Evolutionary conservation across 805 yeast genomes (phyloP).

Genomic region (Wickerhamiella shivajii): DNA sequence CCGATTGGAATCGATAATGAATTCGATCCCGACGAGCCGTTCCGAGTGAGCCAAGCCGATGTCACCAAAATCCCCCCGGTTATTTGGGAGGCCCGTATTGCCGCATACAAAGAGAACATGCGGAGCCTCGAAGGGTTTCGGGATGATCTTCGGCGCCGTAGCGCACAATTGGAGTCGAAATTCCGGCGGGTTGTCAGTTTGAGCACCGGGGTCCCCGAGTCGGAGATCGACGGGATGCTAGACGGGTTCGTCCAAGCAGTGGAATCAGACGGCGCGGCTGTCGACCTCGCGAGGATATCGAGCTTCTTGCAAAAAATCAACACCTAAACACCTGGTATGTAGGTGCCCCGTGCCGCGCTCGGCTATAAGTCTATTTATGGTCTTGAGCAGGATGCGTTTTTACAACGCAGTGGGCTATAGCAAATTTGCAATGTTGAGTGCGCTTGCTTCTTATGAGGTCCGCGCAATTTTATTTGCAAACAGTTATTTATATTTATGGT

Average conservation of each 20-base stretch:
- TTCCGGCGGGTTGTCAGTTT: slow-evolving; percentile 78
- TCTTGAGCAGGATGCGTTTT: slow-evolving; percentile 19
- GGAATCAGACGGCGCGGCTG: slow-evolving; percentile 65
- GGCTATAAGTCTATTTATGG: slow-evolving; percentile 11
- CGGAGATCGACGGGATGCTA: slow-evolving; percentile 63
- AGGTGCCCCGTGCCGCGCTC: slow-evolving; percentile 20
- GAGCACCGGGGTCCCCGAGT: slow-evolving; percentile 77
- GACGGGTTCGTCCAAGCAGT: slow-evolving; percentile 84
- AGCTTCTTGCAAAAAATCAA: slow-evolving; percentile 41
- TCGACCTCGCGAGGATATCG: slow-evolving; percentile 41
- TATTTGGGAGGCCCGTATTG: slow-evolving; percentile 50
- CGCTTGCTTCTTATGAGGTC: slow-evolving; percentile 16
- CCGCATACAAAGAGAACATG: slow-evolving; percentile 66
- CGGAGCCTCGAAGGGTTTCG: slow-evolving; percentile 38
- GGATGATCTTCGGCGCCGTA: slow-evolving; percentile 36
- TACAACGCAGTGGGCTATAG: slow-evolving; percentile 15
- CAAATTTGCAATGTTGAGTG: slow-evolving; percentile 19
- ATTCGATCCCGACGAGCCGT: slow-evolving; percentile 87
- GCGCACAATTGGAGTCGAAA: slow-evolving; percentile 49
- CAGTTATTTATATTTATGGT: slow-evolving; percentile 6
- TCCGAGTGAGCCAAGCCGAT: slow-evolving; percentile 32
- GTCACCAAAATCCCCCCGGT: slow-evolving; percentile 15
- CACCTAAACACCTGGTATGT: slow-evolving; percentile 10
- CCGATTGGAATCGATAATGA: slow-evolving; percentile 32
- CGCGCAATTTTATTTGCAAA: slow-evolving; percentile 17